Evolutionary conservation across 2,329 filamentous ascomycete species (phyloP), one percentile per base, ranked within the genome.

Genomic region (Colletotrichum endophyticum): DNA sequence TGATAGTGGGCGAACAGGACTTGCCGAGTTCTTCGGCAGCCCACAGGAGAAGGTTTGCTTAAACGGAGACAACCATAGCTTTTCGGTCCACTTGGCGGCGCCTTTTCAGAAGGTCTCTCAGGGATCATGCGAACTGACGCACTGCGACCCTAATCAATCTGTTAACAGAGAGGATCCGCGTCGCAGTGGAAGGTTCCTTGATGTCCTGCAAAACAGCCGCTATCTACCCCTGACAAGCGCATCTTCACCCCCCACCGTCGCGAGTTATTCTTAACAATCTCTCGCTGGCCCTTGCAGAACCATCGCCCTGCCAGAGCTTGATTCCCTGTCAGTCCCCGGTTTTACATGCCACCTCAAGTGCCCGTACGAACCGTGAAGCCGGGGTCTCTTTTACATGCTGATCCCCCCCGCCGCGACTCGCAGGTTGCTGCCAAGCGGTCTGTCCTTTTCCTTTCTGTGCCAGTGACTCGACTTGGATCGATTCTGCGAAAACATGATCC

Each of bases 351-450:
- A 61, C 36, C 56, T 61, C 25, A 61, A 62, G 67, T 69, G 49
- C 36, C 68, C 72, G 68, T 66, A 56, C 61, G 62, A 72, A 67
- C 57, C 27, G 57, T 32, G 27, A 19, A 27, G 28, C 36, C 44
- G 44, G 49, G 28, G 32, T 28, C 27, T 36, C 28, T 61, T 64
- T 66, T 49, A 63, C 34, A 59, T n/a, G 64, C 59, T 59, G 49
- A 64, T 73, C 70, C n/a, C 70, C 68, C 39, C 44, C 64, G 39
- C 25, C 64, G 39, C 39, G 39, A 73, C 64, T 76, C 70, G 70
- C 61, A 36, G 63, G 44, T 63, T 5, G 27, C 6, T 2, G 36
- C 49, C 36, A 32, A 28, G 59, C 32, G 28, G 69, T 59, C 30
- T 36, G 34, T 72, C 34, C 57, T 49, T 59, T 28, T 70, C 44